A percentile compares a stretch with the other conserved stretches of the same genome.
phyloP scores from a whole-genome alignment of 106 monocot species.

The Iris macrosiphon region DNA sequence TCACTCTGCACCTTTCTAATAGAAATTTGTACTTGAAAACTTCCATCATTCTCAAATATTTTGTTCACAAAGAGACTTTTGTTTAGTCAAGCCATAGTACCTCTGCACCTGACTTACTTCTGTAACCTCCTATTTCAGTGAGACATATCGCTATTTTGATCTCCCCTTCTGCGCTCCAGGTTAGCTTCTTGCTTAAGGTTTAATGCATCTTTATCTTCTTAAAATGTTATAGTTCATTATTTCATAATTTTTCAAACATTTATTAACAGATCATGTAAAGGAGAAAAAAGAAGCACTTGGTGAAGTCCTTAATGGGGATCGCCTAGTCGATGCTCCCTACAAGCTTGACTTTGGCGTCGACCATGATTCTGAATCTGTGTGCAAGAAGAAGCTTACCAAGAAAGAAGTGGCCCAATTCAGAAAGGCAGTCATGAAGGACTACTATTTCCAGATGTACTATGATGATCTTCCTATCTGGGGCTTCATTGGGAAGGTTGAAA shows the following conservation, averaged over 20 bases:
- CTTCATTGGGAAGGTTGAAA: conserved; percentile 37
- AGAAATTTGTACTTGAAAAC: no score
- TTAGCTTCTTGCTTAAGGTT: conserved; percentile 4
- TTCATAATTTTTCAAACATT: neutral
- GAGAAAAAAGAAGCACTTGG: conserved; percentile 42
- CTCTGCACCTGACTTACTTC: no score
- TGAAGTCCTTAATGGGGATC: conserved; percentile 49
- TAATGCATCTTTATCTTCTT: neutral
- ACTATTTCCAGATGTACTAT: conserved; percentile 55
- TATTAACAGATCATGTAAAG: conserved; percentile 17
- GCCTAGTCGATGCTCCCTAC: conserved; percentile 39
- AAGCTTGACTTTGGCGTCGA: conserved; percentile 38
- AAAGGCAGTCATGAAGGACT: conserved; percentile 38
- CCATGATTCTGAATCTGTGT: conserved; percentile 24
- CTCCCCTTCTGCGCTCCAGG: conserved; percentile 20
- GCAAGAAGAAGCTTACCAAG: conserved; percentile 24
- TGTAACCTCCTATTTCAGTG: neutral
- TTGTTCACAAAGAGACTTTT: no score
- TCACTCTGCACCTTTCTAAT: no score
- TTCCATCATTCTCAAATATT: no score
- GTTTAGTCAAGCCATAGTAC: no score
- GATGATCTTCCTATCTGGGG: conserved; percentile 55
- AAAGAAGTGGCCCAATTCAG: conserved; percentile 39
- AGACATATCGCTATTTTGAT: conserved; percentile 10
- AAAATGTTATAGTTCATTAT: neutral